Evolutionary conservation across 139 green algal species (phyloP).

Genomic region (Desmodesmus armatus): DNA sequence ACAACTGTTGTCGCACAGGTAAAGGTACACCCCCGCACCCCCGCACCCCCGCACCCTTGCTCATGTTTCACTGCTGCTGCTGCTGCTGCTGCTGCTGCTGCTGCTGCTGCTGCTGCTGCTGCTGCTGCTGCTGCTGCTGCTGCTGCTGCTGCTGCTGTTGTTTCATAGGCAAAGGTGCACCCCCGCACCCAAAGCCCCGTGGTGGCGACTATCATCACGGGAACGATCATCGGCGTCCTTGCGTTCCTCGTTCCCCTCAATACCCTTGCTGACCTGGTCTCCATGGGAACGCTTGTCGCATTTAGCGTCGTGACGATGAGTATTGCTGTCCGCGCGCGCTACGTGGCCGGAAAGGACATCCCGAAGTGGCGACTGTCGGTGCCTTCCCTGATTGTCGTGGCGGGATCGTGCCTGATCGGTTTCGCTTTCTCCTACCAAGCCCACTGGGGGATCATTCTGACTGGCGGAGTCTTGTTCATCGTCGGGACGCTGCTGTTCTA

Average conservation of each 20-base stretch:
- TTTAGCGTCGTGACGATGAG: slow-evolving; percentile 7
- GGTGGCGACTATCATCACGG: neutral
- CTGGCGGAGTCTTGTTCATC: neutral
- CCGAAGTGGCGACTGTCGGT: slow-evolving; percentile 13
- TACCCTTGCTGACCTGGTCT: slow-evolving; percentile 5
- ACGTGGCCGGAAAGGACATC: neutral
- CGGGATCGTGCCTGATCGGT: neutral
- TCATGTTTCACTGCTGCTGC: neutral
- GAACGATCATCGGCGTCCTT: slow-evolving; percentile 1
- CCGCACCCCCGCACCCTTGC: too few relatives aligned
- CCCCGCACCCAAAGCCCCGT: neutral
- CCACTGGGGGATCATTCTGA: neutral
- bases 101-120: neutral
- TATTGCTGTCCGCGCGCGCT: neutral
- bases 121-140: neutral
- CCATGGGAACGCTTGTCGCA: slow-evolving; percentile 9
- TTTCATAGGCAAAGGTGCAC: neutral
- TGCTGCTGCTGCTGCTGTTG: neutral
- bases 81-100: neutral
- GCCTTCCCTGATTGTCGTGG: neutral
- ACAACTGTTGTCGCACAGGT: too few relatives aligned
- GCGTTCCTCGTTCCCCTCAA: slow-evolving; percentile 14
- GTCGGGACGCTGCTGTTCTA: neutral
- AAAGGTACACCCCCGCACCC: too few relatives aligned
- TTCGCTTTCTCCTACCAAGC: slow-evolving; percentile 3